Conservation (phyloP, 2,329 filamentous ascomycete species). For the Scleromitrula shiraiana region DNA sequence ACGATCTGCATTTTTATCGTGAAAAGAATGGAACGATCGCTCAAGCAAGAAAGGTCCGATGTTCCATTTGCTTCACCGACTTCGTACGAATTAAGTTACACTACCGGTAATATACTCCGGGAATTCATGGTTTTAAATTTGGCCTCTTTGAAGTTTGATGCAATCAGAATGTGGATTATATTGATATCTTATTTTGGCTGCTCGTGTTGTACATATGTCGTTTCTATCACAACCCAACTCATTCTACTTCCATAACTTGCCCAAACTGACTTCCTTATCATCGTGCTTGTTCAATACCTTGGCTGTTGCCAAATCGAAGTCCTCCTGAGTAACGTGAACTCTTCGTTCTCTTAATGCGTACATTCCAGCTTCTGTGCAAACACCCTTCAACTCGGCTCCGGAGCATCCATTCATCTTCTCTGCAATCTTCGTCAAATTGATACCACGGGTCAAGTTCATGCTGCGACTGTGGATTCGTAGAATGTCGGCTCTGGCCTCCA, state of each 20-base stretch:
- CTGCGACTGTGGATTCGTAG: slow-evolving; percentile 93
- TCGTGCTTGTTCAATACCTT: slow-evolving; percentile 99
- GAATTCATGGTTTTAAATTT: neutral
- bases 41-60: neutral
- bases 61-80: neutral
- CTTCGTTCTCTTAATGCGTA: slow-evolving; percentile 90
- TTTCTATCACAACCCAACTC: neutral
- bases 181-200: slow-evolving; percentile 5
- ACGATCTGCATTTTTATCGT: slow-evolving; percentile 1
- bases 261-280: slow-evolving; percentile 89
- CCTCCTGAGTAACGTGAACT: slow-evolving; percentile 97
- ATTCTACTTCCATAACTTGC: slow-evolving; percentile 73
- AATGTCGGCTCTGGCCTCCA: slow-evolving; percentile 95
- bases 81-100: neutral
- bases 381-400: slow-evolving; percentile 94
- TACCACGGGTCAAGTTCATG: slow-evolving; percentile 97
- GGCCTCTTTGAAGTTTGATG: neutral
- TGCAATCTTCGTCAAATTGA: slow-evolving; percentile 96
- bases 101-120: neutral
- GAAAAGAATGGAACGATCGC: neutral
- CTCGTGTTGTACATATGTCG: slow-evolving; percentile 25
- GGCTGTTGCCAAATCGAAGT: slow-evolving; percentile 95
- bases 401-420: slow-evolving; percentile 99
- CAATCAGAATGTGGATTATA: slow-evolving; percentile 2
- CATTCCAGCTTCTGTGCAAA: slow-evolving; percentile 98